phyloP scores from a whole-genome alignment of 805 yeast genomes.

The Candida piceae region DNA sequence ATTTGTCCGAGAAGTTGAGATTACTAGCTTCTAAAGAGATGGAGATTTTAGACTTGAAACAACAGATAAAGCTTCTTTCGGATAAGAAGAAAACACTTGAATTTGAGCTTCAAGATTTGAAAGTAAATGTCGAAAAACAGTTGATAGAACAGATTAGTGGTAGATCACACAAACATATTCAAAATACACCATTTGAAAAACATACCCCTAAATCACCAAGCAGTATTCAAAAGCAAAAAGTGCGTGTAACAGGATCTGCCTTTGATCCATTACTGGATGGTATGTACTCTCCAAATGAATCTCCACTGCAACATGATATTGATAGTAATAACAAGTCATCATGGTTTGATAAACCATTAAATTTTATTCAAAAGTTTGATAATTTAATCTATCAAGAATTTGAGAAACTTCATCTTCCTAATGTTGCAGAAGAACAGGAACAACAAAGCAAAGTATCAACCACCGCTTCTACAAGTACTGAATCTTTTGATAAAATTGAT shows the following conservation, averaged over 20 bases:
- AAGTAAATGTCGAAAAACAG: conserved; percentile 42
- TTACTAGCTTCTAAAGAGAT: conserved; percentile 64
- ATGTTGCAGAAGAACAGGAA: conserved; percentile 15
- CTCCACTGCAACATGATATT: conserved; percentile 10
- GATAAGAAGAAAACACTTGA: conserved; percentile 37
- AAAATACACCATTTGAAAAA: conserved; percentile 5
- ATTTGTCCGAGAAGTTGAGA: conserved; percentile 51
- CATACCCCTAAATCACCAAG: conserved; percentile 20
- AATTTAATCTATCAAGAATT: conserved; percentile 60
- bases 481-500: conserved; percentile 13
- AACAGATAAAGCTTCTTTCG: conserved; percentile 42
- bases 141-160: conserved; percentile 37
- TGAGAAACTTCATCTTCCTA: conserved; percentile 44
- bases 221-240: conserved; percentile 9
- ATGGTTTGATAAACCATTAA: conserved; percentile 48
- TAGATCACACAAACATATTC: conserved; percentile 1
- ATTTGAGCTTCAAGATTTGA: conserved; percentile 45
- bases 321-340: conserved; percentile 26
- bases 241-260: conserved; percentile 11
- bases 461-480: conserved; percentile 10
- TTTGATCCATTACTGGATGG: conserved; percentile 21
- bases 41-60: conserved; percentile 60
- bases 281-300: conserved; percentile 9
- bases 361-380: conserved; percentile 62
- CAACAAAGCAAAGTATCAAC: not conserved